These are phyloP conservation scores for Prunella vulgaris DNA, from an alignment of 257 asterid species.

Conservation along the genomic window DNA sequence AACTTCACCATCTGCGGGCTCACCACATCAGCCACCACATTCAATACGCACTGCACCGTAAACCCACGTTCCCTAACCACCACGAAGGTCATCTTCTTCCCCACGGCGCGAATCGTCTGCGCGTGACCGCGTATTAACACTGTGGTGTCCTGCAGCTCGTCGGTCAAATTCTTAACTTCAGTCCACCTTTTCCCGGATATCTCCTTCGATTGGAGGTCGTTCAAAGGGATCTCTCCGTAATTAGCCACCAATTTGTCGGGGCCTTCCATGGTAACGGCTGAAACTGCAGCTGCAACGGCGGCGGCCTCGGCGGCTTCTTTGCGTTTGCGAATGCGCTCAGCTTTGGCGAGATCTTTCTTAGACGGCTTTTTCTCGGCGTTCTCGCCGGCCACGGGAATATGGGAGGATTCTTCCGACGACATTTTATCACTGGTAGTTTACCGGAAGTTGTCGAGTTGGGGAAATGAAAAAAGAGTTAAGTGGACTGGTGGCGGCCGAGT, in stretches of 20 bases:
- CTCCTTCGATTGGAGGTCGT: conserved; percentile 70
- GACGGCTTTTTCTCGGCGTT: conserved; percentile 43
- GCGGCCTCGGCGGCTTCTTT: conserved; percentile 52
- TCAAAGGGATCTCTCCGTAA: conserved; percentile 63
- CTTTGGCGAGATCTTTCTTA: conserved; percentile 79
- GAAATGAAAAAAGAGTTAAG: too few species aligned
- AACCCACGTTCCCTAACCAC: conserved; percentile 74
- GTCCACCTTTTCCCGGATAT: conserved; percentile 69
- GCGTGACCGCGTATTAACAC: conserved; percentile 70
- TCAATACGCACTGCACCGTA: conserved; percentile 78
- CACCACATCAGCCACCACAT: conserved; percentile 54
- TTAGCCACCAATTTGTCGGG: conserved; percentile 55
- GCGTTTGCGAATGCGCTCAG: conserved; percentile 59
- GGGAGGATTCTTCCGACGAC: conserved; percentile 38
- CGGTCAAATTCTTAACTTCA: conserved; percentile 39
- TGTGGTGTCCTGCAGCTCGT: conserved; percentile 40
- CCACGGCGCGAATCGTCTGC: conserved; percentile 63
- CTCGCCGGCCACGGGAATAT: conserved; percentile 24
- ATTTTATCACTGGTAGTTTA: neutral
- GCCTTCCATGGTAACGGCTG: conserved; percentile 30
- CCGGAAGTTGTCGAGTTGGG: too few species aligned
- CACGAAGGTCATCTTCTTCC: conserved; percentile 74
- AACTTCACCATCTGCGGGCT: conserved; percentile 80
- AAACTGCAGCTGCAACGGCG: conserved; percentile 33
- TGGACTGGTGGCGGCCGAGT: too few species aligned